A percentile compares a stretch with the other conserved stretches of the same genome.
Conservation (phyloP, 441 rosid genomes). For the Brassica balearica region DNA sequence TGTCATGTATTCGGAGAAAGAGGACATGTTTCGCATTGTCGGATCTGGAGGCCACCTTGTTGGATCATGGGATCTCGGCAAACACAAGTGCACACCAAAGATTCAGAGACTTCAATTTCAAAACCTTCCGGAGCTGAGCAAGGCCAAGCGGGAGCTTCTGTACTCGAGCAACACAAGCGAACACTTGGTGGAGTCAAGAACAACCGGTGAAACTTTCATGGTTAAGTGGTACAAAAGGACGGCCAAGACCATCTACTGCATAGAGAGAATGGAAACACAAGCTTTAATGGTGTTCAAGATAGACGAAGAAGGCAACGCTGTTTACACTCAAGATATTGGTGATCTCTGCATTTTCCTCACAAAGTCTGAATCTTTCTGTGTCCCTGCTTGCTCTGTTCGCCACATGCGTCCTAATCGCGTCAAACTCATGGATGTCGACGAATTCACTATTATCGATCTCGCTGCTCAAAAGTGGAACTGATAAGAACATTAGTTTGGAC, state of each 20-base stretch:
- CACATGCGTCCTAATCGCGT: neutral
- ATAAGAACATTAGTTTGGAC: neutral
- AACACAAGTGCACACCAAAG: neutral
- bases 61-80: neutral
- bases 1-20: neutral
- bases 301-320: neutral
- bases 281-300: neutral
- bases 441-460: neutral
- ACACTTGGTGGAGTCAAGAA: slow-evolving; percentile 5
- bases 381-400: slow-evolving; percentile 5
- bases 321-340: slow-evolving; percentile 1
- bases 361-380: neutral
- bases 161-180: neutral
- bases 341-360: slow-evolving; percentile 4
- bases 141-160: slow-evolving; percentile 2
- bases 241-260: neutral
- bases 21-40: slow-evolving; percentile 4
- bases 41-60: slow-evolving; percentile 4
- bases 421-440: neutral
- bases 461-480: neutral
- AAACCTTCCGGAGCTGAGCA: slow-evolving; percentile 1
- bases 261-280: neutral
- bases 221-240: neutral
- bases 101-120: slow-evolving; percentile 2
- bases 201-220: neutral